Conservation (phyloP, 2,329 filamentous ascomycete genomes). For the Aspergillus sojae region DNA sequence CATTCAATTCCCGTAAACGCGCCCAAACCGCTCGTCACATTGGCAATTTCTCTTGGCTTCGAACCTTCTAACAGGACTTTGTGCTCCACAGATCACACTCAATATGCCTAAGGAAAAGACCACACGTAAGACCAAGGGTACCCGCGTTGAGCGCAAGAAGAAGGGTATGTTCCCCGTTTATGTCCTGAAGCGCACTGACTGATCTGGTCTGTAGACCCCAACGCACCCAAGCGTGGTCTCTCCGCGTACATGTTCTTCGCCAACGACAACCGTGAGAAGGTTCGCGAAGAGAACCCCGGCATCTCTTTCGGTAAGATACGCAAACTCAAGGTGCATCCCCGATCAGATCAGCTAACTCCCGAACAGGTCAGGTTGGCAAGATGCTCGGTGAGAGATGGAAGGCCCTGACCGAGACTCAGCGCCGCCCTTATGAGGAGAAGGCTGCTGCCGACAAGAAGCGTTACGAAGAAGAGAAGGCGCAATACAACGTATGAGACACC, state of each 20-base stretch:
- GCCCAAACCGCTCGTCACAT: neutral
- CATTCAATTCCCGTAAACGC: neutral
- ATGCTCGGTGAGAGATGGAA: conserved; percentile 98
- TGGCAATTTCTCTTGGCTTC: neutral
- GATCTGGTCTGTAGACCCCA: conserved; percentile 69
- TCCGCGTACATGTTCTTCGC: conserved; percentile 99
- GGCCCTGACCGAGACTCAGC: conserved; percentile 90
- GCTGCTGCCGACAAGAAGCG: conserved; percentile 97
- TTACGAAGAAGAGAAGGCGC: conserved; percentile 96
- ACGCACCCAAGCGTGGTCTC: conserved; percentile 98
- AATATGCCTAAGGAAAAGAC: conserved; percentile 70
- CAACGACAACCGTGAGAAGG: conserved; percentile 98
- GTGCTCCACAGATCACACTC: conserved; percentile 35
- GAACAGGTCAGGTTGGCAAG: conserved; percentile 88
- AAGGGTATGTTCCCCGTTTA: conserved; percentile 58
- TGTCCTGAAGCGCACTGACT: conserved; percentile 17
- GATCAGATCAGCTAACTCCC: conserved; percentile 20
- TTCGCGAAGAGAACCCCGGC: conserved; percentile 96
- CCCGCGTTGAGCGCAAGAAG: conserved; percentile 67
- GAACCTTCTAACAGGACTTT: conserved; percentile 14
- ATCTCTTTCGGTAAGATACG: conserved; percentile 80
- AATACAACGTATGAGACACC: conserved; percentile 73
- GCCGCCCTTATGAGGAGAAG: conserved; percentile 93
- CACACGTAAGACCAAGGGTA: conserved; percentile 61
- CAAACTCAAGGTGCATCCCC: neutral